Evolutionary conservation across 495 filamentous ascomycete genomes (phyloP).

Genomic region (Chaetomium tenue): DNA sequence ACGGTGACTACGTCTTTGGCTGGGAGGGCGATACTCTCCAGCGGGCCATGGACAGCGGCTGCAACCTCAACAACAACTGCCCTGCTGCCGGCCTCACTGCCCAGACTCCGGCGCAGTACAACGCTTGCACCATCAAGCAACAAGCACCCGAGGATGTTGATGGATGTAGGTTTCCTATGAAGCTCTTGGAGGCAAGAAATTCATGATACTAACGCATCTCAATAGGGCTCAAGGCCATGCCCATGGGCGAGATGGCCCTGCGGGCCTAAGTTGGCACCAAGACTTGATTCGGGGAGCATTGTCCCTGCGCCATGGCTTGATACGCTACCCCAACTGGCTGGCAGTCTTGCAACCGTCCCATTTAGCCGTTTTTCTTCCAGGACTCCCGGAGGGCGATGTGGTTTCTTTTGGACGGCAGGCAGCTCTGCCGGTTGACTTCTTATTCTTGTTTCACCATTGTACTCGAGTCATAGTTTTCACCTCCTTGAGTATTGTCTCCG

Average conservation of each 20-base stretch:
- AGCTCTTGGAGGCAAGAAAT: neutral
- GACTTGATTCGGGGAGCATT: neutral
- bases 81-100: conserved; percentile 46
- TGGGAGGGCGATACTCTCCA: conserved; percentile 69
- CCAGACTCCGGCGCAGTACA: conserved; percentile 47
- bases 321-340: neutral
- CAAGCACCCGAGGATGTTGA: conserved; percentile 52
- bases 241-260: conserved; percentile 49
- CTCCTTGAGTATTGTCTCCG: neutral
- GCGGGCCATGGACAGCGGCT: conserved; percentile 58
- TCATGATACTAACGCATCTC: conserved; percentile 1
- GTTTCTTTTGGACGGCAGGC: neutral
- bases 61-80: conserved; percentile 56
- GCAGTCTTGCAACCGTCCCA: neutral
- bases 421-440: neutral
- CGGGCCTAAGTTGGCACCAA: neutral
- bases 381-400: neutral
- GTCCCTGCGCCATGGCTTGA: neutral
- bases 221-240: conserved; percentile 51
- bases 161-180: conserved; percentile 44
- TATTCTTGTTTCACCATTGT: conserved; percentile 6
- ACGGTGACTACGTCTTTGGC: conserved; percentile 79
- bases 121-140: conserved; percentile 49
- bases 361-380: neutral
- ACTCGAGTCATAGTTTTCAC: neutral